Base-by-base conservation (phyloP, 768 basidiomycete species). In the Tylopilus plumbeoviolaceoides region DNA sequence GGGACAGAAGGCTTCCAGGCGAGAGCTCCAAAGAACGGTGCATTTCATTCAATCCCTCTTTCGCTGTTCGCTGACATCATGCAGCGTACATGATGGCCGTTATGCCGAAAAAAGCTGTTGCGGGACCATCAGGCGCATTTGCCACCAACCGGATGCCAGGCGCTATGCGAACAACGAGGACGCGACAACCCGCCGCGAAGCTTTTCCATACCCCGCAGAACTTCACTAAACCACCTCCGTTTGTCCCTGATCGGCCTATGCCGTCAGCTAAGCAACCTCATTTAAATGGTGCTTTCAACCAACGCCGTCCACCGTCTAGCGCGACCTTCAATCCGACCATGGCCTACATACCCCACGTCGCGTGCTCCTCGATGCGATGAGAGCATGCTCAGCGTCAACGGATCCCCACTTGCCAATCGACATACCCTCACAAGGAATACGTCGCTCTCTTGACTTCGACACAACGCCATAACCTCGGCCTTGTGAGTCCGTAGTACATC, bases 341-440 rank as follows among this genome's bases (percentile, higher is more conserved):
- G 35, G 78, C 73, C 72, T 56, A 70, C 58, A 50, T 79, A 63
- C 57, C 71, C 77, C 17, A 65, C 76, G 5, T 73, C 84, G 44
- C 83, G 89, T 23, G 74, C 84, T 64, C 85, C 88, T 11, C 80
- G 86, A 39, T 80, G 76, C 57, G 82, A 89, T 61, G 91, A 93
- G 68, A 82, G 76, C 61, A 81, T 91, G 80, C 75, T 91, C 45
- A 89, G 89, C 61, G 69, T 87, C 18, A 92, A 93, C 55, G 91
- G 91, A 5, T 90, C 88, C 0, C 91, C 91, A 0, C 75, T 92
- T n/a, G 81, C 84, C 17, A 91, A 91, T 64, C 89, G 89, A 1
- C 86, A 85, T 62, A 75, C 83, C 54, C 80, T 85, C n/a, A n/a
- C n/a, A n/a, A n/a, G n/a, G n/a, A n/a, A n/a, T n/a, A n/a, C n/a